Evolutionary conservation across 2,329 filamentous ascomycete species (phyloP), one percentile per base, ranked within the genome.

Genomic region (Aphanocladium album): DNA sequence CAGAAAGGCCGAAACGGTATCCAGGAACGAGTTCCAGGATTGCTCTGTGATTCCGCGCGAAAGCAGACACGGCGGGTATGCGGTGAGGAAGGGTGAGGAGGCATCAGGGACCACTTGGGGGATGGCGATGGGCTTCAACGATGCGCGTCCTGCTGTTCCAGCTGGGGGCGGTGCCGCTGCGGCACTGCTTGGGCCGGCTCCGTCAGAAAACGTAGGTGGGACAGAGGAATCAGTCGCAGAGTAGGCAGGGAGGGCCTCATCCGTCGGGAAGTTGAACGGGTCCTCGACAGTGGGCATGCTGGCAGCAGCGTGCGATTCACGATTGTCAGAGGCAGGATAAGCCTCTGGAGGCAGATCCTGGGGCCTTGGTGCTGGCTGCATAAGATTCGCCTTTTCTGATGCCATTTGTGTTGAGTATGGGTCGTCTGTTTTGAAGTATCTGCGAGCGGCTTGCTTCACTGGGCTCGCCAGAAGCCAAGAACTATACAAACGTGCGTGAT

Each of bases 1-100:
- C 6, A 81, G 71, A 61, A 81, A 80, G 1, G 76, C 78, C 0
- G 79, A 80, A 2, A 79, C 66, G 8, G 78, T 79, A 19, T 70
- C 64, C 1, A 76, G 58, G 17, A 76, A 75, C 0, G 74, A 71
- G 9, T 58, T 53, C 73, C 73, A 77, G 0, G 72, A 69, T n/a
- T 69, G 65, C 7, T 69, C 60, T 0, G 73, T 70, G 60, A 77
- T 72, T 45, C 73, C 79, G 39, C 72, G 70, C 17, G 67, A 63
- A 0, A 79, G 72, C 0, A 81, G 72, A 3, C 68, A 55, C 0
- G 73, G 72, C 0, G 76, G 59, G 60, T 76, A 80, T 0, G 75
- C 76, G 1, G 65, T 35, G 1, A 79, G 67, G 61, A 80, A 77
- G 0, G 76, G 73, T 0, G 77, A 68, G 1, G 73, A 69, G 4